Conservation (phyloP, 2,329 filamentous ascomycete genomes). For the Aspergillus intermedius region DNA sequence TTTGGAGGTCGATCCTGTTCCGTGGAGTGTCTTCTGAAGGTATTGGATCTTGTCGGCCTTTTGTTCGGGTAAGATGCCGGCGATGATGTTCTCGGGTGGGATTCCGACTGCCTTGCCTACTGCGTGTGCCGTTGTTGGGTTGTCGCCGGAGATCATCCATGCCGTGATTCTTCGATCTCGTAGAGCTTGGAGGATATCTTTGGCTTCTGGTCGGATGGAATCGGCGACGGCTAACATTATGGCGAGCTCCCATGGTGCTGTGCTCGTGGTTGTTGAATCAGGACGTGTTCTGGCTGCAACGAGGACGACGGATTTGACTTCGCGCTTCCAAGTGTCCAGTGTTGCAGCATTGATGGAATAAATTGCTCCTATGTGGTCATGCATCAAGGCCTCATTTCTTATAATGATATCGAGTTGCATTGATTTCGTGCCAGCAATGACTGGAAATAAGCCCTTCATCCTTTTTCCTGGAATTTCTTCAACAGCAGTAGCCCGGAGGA, state of each 20-base stretch:
- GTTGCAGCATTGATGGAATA: neutral
- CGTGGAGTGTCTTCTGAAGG: constrained; percentile 19
- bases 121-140: constrained; percentile 5
- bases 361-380: neutral
- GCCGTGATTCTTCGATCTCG: constrained; percentile 3
- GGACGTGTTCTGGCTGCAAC: neutral
- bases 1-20: constrained; percentile 4
- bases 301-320: constrained; percentile 6
- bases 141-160: constrained; percentile 9
- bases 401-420: constrained; percentile 1
- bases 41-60: constrained; percentile 15
- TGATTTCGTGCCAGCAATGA: constrained; percentile 12
- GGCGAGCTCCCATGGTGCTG: constrained; percentile 3
- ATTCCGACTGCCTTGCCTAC: constrained; percentile 7
- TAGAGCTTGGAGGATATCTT: constrained; percentile 2
- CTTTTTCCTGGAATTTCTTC: constrained; percentile 54
- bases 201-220: constrained; percentile 2
- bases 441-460: constrained; percentile 47
- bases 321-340: constrained; percentile 1
- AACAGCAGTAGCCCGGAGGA: constrained; percentile 32
- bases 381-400: neutral
- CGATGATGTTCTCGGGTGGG: constrained; percentile 6
- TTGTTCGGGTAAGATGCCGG: constrained; percentile 5
- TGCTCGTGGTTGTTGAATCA: constrained; percentile 1
- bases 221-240: constrained; percentile 3